Evolutionary conservation across 1,139 yeast species (phyloP), one percentile per base, ranked within the genome.

Genomic region (Wickerhamomyces sp.): DNA sequence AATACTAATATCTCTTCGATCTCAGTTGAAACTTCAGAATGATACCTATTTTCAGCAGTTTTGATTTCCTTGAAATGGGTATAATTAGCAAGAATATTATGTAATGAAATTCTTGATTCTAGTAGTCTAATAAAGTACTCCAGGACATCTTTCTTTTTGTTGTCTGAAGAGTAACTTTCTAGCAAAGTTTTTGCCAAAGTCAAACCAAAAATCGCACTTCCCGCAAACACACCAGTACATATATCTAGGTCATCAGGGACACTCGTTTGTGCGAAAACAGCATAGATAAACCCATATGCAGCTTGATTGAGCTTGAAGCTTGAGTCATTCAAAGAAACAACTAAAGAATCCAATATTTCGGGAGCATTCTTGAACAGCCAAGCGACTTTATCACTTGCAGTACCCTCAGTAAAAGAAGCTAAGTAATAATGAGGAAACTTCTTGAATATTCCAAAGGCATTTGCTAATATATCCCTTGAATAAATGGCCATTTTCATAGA

Each of bases 1-100:
- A 77, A 58, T 16, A 54, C 74, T 54, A 25, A 72, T 62, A 51
- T 72, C 70, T 57, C 79, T 81, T 47, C 67, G 58, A 59, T 40
- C 62, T 48, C 48, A 17, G 55, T 51, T 3, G 58, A 56, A 28
- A 61, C 54, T 22, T 48, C 40, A 4, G 52, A 52, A 25, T 57
- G 39, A 34, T 49, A 52, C 0, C 44, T 41, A 4, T 17, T 8
- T 26, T 54, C 59, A n/a, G 55, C 49, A 5, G 45, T 39, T 36
- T 56, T 63, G 18, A 57, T 51, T 13, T 49, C 51, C 8, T 42
- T 42, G 17, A 58, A 40, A 21, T 35, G 40, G 4, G 54, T 35
- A 18, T 47, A 47, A 7, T 47, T 43, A 17, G 38, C 43, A 21
- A 55, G 28, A 7, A 37, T 5, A 3, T 33, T 27, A 27, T 49